phyloP scores from a whole-genome alignment of 352 stramenopile genomes.

The Salisapilia sapeloensis region DNA sequence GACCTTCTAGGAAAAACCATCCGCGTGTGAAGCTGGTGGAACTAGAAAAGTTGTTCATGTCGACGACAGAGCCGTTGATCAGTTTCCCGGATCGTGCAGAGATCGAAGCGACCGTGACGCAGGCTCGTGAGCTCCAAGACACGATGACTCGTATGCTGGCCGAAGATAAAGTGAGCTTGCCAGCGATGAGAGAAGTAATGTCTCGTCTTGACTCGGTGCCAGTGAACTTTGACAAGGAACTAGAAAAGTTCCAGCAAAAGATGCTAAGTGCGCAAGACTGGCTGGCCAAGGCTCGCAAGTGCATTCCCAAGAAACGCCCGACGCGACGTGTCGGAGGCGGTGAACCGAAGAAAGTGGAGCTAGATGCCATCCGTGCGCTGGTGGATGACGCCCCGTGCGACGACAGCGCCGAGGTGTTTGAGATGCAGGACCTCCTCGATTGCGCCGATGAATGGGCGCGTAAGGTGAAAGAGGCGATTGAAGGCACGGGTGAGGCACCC shows the following conservation, averaged over 20 bases:
- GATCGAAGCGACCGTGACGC: constrained; percentile 27
- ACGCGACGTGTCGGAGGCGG: constrained; percentile 26
- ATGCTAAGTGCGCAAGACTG: constrained; percentile 74
- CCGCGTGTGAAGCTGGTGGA: constrained; percentile 37
- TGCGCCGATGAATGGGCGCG: constrained; percentile 73
- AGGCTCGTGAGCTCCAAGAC: constrained; percentile 35
- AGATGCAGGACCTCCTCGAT: constrained; percentile 81
- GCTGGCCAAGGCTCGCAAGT: constrained; percentile 75
- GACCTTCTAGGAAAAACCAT: constrained; percentile 43
- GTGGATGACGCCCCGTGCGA: constrained; percentile 78
- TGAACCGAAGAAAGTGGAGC: constrained; percentile 67
- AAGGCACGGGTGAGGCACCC: constrained; percentile 43
- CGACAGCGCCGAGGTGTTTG: constrained; percentile 72
- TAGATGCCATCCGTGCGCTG: constrained; percentile 58
- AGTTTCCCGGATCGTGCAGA: constrained; percentile 37
- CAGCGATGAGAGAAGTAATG: constrained; percentile 62
- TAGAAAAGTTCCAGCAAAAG: constrained; percentile 68
- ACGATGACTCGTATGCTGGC: constrained; percentile 49
- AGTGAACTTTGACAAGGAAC: constrained; percentile 67
- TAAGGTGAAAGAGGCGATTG: constrained; percentile 64
- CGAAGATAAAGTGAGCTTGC: constrained; percentile 72
- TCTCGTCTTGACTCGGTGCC: constrained; percentile 72
- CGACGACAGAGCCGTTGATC: constrained; percentile 21
- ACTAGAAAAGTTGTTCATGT: constrained; percentile 26
- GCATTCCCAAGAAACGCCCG: constrained; percentile 58